Evolutionary conservation across 2,329 filamentous ascomycete genomes (phyloP).

Genomic region (Monosporascus sp.): DNA sequence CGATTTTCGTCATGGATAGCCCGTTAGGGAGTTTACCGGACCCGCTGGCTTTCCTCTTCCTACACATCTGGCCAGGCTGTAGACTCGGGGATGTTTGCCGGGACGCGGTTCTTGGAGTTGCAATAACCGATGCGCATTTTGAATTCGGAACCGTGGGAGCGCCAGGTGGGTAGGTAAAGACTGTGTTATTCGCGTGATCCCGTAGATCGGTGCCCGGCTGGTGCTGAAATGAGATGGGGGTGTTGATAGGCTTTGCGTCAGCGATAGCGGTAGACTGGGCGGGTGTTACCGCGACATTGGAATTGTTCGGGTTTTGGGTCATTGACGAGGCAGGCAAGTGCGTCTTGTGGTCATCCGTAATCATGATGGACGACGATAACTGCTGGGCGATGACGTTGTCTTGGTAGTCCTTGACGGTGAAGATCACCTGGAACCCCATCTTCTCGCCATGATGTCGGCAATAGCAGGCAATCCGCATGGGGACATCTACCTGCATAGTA

Average conservation of each 20-base stretch:
- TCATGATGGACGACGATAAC: slow-evolving; percentile 86
- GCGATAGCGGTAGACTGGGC: slow-evolving; percentile 2
- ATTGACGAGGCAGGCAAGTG: slow-evolving; percentile 43
- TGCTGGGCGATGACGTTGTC: slow-evolving; percentile 76
- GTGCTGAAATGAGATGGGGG: slow-evolving; percentile 1
- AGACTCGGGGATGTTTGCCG: slow-evolving; percentile 67
- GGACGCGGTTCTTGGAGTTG: slow-evolving; percentile 60
- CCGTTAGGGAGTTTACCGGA: slow-evolving; percentile 65
- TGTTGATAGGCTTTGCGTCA: background rate
- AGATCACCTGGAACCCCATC: slow-evolving; percentile 85
- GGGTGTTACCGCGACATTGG: slow-evolving; percentile 16
- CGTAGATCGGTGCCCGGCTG: background rate
- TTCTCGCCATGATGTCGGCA: slow-evolving; percentile 95
- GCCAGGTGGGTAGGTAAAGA: slow-evolving; percentile 31
- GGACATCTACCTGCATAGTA: slow-evolving; percentile 73
- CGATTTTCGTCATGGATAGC: slow-evolving; percentile 77
- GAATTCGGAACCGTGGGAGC: slow-evolving; percentile 21
- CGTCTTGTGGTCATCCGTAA: slow-evolving; percentile 97
- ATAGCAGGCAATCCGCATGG: slow-evolving; percentile 96
- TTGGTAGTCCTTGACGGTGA: slow-evolving; percentile 81
- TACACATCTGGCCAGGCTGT: slow-evolving; percentile 60
- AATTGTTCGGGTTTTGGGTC: slow-evolving; percentile 14
- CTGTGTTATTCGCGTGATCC: background rate
- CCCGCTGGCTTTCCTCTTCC: slow-evolving; percentile 76
- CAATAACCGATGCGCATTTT: slow-evolving; percentile 30